Evolutionary conservation across 1,284 basidiomycete species (phyloP), one percentile per base, ranked within the genome.

Genomic region (Ustilago vetiveriae): DNA sequence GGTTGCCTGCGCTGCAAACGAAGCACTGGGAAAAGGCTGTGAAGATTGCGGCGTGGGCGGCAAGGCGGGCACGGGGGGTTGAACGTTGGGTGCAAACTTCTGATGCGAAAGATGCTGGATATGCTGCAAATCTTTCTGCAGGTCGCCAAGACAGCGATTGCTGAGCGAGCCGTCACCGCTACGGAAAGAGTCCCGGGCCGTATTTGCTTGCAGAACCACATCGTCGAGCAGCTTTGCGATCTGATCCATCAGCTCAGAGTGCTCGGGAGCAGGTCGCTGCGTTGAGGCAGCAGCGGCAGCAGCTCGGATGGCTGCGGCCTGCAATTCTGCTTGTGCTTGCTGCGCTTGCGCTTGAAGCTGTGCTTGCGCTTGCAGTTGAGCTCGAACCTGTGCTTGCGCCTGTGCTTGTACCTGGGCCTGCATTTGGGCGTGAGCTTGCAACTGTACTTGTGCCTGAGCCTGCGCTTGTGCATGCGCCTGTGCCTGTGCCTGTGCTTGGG

Each of bases 61-160:
- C 32, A 40, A 30, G 9, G 50, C 41, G 17, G 54, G 38, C 3
- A 35, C 16, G 29, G 23, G 30, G 17, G 62, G 14, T 6, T 43
- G 17, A 16, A 38, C 44, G 6, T 54, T 32, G 4, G 52, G 42
- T 6, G 74, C 67, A 19, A 74, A 62, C 38, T 72, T 74, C 19
- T 60, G 62, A 17, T 64, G 59, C 19, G 74, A 72, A 24, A 77
- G 68, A 26, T 74, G 66, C 37, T 75, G 74, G 14, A 77, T 74
- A 29, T 62, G 57, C 8, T 66, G 60, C 44, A 77, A 40, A 24
- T 65, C 70, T 17, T 71, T 70, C 45, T 74, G 70, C 37, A 77
- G 37, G 26, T 77, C 75, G 17, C 64, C 73, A 1, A 77, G 63
- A 45, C 71, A 75, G 47, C 55, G 65, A 26, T 58, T 74, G 49